Evolutionary conservation across 306 rosid species (phyloP).

Genomic region (Castanospermum australe): DNA sequence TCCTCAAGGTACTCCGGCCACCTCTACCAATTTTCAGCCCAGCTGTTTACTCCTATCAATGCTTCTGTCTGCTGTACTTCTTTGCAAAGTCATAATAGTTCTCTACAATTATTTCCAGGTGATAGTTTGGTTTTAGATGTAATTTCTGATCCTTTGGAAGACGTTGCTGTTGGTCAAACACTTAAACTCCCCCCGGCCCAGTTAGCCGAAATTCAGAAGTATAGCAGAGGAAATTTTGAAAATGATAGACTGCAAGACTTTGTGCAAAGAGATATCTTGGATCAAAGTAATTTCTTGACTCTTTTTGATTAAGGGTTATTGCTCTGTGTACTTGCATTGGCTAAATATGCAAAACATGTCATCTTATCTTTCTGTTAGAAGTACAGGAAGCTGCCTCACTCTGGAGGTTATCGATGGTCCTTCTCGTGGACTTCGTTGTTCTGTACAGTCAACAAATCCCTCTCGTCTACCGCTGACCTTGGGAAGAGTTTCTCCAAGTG

Average conservation of each 20-base stretch:
- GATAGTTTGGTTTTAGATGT: conserved; percentile 62
- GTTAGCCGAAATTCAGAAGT: conserved; percentile 50
- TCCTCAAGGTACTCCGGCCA: conserved; percentile 41
- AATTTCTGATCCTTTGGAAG: conserved; percentile 50
- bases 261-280: conserved; percentile 37
- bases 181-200: conserved; percentile 53
- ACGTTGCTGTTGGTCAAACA: conserved; percentile 57
- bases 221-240: conserved; percentile 30
- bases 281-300: conserved; percentile 75
- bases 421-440: conserved; percentile 59
- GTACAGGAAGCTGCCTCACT: conserved; percentile 92
- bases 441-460: conserved; percentile 53
- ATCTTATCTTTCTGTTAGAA: conserved; percentile 72
- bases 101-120: background rate
- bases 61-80: background rate
- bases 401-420: conserved; percentile 95
- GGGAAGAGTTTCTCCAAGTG: conserved; percentile 87
- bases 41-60: background rate
- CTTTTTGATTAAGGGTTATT: conserved; percentile 16
- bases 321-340: conserved; percentile 22
- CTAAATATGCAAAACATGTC: conserved; percentile 44
- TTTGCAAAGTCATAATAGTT: background rate
- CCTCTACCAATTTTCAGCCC: background rate
- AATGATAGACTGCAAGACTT: conserved; percentile 42
- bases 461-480: conserved; percentile 73